Conservation (phyloP, 2,329 filamentous ascomycete genomes). For the Neonectria neomacrospora region DNA sequence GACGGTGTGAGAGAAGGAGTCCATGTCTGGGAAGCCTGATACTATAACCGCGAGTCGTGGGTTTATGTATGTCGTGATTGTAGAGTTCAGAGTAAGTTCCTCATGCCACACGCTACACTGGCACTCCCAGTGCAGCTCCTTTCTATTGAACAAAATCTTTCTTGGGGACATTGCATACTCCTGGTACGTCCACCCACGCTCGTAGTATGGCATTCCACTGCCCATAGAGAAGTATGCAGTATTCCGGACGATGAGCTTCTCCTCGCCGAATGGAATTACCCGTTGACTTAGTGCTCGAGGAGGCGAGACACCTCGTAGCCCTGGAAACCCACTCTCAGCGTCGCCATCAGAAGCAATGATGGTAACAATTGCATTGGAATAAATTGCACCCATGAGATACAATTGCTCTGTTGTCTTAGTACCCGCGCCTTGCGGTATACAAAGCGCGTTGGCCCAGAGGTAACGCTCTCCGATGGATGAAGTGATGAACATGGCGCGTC, state of each 20-base stretch:
- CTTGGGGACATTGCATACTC: conserved; percentile 13
- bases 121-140: conserved; percentile 25
- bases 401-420: not conserved
- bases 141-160: not conserved
- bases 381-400: conserved; percentile 16
- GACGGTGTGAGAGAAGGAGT: not conserved
- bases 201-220: conserved; percentile 3
- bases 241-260: not conserved
- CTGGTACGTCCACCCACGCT: conserved; percentile 27
- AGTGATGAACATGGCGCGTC: conserved; percentile 11
- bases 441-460: conserved; percentile 17
- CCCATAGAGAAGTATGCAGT: not conserved
- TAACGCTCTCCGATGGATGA: conserved; percentile 13
- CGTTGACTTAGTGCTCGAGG: conserved; percentile 1
- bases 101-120: conserved; percentile 24
- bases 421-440: not conserved
- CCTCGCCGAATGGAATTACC: conserved; percentile 15
- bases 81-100: accelerated
- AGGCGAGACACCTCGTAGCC: not conserved
- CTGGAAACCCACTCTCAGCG: not conserved
- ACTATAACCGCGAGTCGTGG: not conserved
- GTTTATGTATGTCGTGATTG: not conserved
- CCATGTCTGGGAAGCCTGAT: conserved; percentile 12
- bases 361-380: conserved; percentile 14
- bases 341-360: conserved; percentile 20